Evolutionary conservation across 2,329 filamentous ascomycete species (phyloP).

Genomic region (Aspergillus floridensis): DNA sequence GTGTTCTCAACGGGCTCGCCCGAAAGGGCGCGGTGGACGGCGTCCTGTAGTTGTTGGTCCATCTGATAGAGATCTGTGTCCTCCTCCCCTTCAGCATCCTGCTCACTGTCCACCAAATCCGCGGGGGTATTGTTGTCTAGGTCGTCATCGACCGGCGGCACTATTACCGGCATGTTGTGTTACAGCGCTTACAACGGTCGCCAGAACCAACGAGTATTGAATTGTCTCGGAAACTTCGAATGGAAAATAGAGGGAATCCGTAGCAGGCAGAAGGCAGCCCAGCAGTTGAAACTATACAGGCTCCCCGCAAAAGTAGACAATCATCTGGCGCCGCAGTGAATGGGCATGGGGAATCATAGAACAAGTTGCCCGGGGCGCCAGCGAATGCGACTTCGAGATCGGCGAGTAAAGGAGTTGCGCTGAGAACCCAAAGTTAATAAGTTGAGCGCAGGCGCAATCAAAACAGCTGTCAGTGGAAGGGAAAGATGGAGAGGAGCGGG

Average conservation of each 20-base stretch:
- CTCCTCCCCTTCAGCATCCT: slow-evolving; percentile 46
- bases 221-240: slow-evolving; percentile 5
- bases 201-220: slow-evolving; percentile 31
- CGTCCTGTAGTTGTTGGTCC: slow-evolving; percentile 40
- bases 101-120: slow-evolving; percentile 41
- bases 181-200: slow-evolving; percentile 31
- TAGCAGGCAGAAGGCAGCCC: slow-evolving; percentile 19
- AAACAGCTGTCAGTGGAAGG: slow-evolving; percentile 19
- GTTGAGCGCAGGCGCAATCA: slow-evolving; percentile 10
- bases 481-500: slow-evolving; percentile 15
- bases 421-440: background rate
- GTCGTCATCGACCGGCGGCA: slow-evolving; percentile 40
- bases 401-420: background rate
- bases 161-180: slow-evolving; percentile 42
- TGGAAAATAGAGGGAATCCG: background rate
- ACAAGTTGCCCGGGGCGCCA: slow-evolving; percentile 15
- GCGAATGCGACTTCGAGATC: slow-evolving; percentile 9
- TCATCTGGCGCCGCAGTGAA: slow-evolving; percentile 27
- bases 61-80: slow-evolving; percentile 42
- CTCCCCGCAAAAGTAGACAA: slow-evolving; percentile 24
- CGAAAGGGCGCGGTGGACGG: slow-evolving; percentile 37
- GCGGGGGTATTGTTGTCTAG: slow-evolving; percentile 30
- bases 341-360: slow-evolving; percentile 25
- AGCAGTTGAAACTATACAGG: slow-evolving; percentile 28
- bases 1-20: slow-evolving; percentile 31